phyloP scores from a whole-genome alignment of 352 stramenopile species.

The Globisporangium abappressorium region DNA sequence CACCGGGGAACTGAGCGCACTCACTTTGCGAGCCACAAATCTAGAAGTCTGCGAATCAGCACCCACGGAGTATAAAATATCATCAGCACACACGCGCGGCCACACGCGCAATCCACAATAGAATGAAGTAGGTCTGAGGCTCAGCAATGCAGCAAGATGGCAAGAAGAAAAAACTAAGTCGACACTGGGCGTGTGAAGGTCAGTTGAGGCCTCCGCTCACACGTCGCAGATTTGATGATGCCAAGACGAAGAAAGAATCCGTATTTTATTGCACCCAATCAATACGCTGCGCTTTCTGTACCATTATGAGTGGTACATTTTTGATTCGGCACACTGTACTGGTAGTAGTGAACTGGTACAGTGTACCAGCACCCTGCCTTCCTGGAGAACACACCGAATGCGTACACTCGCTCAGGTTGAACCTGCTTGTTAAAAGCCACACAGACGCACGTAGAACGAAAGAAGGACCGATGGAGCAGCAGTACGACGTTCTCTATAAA shows the following conservation, averaged over 20 bases:
- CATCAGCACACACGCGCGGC: neutral
- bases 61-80: neutral
- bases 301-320: neutral
- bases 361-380: neutral
- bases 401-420: conserved; percentile 5
- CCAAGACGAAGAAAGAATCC: neutral
- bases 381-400: neutral
- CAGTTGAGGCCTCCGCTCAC: neutral
- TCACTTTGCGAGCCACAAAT: neutral
- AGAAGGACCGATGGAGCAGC: conserved; percentile 38
- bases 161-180: neutral
- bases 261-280: neutral
- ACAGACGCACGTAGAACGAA: neutral
- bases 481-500: conserved; percentile 84
- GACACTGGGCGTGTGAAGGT: neutral
- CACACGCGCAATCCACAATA: neutral
- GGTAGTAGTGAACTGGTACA: neutral
- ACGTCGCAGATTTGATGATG: conserved; percentile 3
- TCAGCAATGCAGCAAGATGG: neutral
- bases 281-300: neutral
- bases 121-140: neutral
- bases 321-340: neutral
- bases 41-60: neutral
- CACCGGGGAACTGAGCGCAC: neutral
- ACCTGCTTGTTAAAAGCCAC: neutral